Evolutionary conservation across 2,329 filamentous ascomycete species (phyloP).

Genomic region (Beauveria medogensis): DNA sequence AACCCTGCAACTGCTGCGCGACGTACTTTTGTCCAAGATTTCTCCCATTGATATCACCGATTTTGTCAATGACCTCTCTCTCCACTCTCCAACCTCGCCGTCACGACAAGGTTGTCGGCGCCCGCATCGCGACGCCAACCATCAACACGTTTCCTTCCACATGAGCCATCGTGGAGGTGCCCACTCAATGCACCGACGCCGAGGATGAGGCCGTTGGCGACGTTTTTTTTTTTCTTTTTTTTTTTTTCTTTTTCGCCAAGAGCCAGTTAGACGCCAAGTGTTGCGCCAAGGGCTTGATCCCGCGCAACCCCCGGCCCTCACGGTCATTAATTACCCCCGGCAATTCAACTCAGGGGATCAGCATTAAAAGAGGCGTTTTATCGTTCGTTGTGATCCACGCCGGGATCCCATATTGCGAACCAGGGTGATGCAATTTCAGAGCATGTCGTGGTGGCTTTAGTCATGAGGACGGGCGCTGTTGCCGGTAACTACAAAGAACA

Average conservation of each 20-base stretch:
- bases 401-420: conserved; percentile 38
- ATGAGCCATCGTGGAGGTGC: conserved; percentile 41
- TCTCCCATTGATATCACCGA: conserved; percentile 44
- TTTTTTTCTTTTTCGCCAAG: conserved; percentile 32
- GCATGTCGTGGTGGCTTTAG: conserved; percentile 33
- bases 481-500: conserved; percentile 33
- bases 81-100: conserved; percentile 21
- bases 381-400: conserved; percentile 43
- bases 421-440: conserved; percentile 27
- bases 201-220: conserved; percentile 27
- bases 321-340: conserved; percentile 38
- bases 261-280: conserved; percentile 13
- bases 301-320: conserved; percentile 26
- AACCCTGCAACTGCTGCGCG: conserved; percentile 29
- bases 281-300: conserved; percentile 27
- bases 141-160: conserved; percentile 50
- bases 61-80: conserved; percentile 24
- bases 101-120: conserved; percentile 28
- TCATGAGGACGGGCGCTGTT: conserved; percentile 44
- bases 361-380: conserved; percentile 42
- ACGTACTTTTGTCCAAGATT: conserved; percentile 35
- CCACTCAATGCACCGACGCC: conserved; percentile 19
- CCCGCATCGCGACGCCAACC: conserved; percentile 36
- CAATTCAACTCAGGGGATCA: conserved; percentile 28
- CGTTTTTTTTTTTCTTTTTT: conserved; percentile 32